Base-by-base conservation (phyloP, 192 early-diverging fungal genomes). In the Helicostylum pulchrum region DNA sequence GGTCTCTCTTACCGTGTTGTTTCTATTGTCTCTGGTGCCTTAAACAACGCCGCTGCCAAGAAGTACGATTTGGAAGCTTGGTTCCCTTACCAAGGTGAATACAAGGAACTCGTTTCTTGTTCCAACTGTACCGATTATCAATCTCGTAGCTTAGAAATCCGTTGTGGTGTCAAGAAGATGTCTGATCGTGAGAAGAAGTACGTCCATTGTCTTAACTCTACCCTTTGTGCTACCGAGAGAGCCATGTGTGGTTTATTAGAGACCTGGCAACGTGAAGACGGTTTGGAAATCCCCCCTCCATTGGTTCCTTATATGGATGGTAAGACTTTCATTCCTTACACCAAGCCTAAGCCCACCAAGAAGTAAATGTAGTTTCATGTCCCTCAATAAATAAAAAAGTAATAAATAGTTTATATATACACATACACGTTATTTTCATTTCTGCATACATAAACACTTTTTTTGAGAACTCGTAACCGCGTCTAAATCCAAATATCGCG, bases 101-200 rank as follows among this genome's bases (percentile, higher is more conserved):
- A 93, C 82, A 96, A 96, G 84, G 97, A 99, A 80, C 87, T 99
- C 31, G 97, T 99, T 51, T 94, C 92, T 45, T 97, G 95, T 88
- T 93, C 90, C 50, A 99, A 99, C 91, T 99, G 97, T 80, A 98
- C 96, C 21, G 97, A 98, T 81, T 99, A 94, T 82, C 97, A 99
- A 82, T 92, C 87, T 19, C 86, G 97, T 58, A 82, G 85, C 45
- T 82, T 99, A 4, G 96, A 98, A 70, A 98, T 99, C 79, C 89
- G 94, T 56, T 91, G 90, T 61, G 97, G 97, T 56, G 86, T 91
- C 56, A 99, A 99, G 84, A 98, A 98, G 86, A 85, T 94, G 84
- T 92, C 90, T 64, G 93, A 97, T 64, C 82, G 87, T 52, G 90
- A 89, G 64, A 98, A 97, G 84, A 91, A 88, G 68, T 99, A 94